Percentiles rank a stretch among this genome's conserved stretches.
Evolutionary conservation across 148 eudicot species (phyloP).

Genomic region (Camellia japonica): DNA sequence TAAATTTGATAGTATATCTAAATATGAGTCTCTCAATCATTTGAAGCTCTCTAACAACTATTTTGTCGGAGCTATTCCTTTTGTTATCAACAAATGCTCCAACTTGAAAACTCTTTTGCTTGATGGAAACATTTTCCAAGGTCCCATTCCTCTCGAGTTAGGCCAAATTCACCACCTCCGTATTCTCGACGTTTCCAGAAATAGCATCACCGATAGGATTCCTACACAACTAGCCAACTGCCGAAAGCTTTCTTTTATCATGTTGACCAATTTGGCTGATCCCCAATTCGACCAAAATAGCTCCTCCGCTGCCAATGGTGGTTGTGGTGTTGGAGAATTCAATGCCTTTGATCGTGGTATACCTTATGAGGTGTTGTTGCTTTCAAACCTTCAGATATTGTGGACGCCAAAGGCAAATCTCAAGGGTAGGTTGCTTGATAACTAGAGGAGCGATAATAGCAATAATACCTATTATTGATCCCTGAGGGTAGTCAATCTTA

Average conservation of each 20-base stretch:
- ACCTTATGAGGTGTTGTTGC: constrained; percentile 37
- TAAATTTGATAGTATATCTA: neutral
- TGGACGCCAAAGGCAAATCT: constrained; percentile 68
- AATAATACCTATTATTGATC: constrained; percentile 8
- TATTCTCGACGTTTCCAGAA: constrained; percentile 60
- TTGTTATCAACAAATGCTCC: constrained; percentile 30
- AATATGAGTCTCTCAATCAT: constrained; percentile 31
- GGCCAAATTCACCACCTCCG: constrained; percentile 39
- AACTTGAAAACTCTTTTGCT: constrained; percentile 54
- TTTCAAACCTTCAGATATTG: constrained; percentile 45
- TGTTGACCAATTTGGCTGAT: constrained; percentile 42
- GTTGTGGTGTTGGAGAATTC: constrained; percentile 30
- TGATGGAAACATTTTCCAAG: constrained; percentile 51
- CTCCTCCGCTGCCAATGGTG: constrained; percentile 16
- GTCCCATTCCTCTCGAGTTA: constrained; percentile 42
- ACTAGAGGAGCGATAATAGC: constrained; percentile 20
- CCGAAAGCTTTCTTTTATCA: constrained; percentile 36
- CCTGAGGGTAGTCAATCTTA: constrained; percentile 41
- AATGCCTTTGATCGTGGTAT: constrained; percentile 52
- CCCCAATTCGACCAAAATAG: constrained; percentile 25
- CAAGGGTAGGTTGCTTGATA: constrained; percentile 37
- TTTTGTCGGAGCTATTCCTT: constrained; percentile 30
- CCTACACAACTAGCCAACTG: constrained; percentile 48
- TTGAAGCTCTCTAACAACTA: constrained; percentile 49
- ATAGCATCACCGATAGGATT: constrained; percentile 48